Conservation (phyloP, 495 filamentous ascomycete genomes). For the Penicillium paradoxum region DNA sequence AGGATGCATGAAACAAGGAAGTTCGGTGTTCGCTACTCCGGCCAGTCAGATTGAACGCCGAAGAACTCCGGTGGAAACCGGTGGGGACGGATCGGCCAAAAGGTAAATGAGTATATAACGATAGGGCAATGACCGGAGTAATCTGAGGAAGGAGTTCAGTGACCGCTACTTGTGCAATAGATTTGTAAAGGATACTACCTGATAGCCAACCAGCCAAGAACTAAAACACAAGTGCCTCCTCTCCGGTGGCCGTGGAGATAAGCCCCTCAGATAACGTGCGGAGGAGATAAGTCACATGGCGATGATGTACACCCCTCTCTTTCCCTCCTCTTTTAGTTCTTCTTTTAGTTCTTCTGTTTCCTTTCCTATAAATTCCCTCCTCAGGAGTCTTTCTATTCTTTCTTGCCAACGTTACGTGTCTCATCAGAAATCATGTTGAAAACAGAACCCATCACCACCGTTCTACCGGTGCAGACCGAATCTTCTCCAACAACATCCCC, state of each 20-base stretch:
- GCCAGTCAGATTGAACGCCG: conserved; percentile 7
- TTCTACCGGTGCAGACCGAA: conserved; percentile 11
- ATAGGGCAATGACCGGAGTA: background rate
- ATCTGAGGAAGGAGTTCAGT: background rate
- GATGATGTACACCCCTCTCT: conserved; percentile 2
- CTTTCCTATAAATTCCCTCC: background rate
- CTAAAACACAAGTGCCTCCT: background rate
- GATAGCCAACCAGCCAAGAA: background rate
- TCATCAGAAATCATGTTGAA: conserved; percentile 13
- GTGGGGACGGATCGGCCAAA: background rate
- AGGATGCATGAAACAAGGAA: background rate
- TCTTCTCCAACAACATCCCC: conserved; percentile 22
- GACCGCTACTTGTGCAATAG: conserved; percentile 6
- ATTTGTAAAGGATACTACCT: background rate
- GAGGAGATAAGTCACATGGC: conserved; percentile 21
- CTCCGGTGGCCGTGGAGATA: conserved; percentile 14
- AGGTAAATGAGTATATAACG: background rate
- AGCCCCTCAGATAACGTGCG: conserved; percentile 25
- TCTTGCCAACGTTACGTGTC: background rate
- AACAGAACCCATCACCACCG: conserved; percentile 15
- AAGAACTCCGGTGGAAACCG: conserved; percentile 16
- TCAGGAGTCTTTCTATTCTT: conserved; percentile 1
- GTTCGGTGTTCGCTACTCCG: conserved; percentile 16
- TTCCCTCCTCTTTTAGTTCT: background rate
- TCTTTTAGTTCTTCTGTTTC: conserved; percentile 1